Percentiles rank a stretch among this genome's conserved stretches.
These are phyloP conservation scores for Citrus medica DNA, from an alignment of 345 rosid genomes.

Conservation along the genomic window DNA sequence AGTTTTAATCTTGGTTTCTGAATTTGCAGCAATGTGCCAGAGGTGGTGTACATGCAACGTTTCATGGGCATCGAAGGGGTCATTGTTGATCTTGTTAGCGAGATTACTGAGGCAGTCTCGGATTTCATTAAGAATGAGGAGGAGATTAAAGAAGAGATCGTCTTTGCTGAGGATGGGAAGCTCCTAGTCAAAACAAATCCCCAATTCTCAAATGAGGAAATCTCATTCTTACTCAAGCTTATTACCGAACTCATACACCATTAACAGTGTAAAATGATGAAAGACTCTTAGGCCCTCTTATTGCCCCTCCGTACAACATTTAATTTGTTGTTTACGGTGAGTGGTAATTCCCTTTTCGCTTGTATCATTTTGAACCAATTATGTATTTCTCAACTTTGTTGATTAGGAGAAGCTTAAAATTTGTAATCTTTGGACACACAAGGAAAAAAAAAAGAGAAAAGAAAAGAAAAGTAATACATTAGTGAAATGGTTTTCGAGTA, in stretches of 20 bases:
- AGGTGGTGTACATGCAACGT: slow-evolving; percentile 54
- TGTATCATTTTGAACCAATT: background rate
- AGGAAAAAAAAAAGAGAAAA: too few species aligned
- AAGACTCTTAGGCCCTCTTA: background rate
- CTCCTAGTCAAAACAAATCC: slow-evolving; percentile 25
- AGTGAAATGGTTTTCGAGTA: background rate
- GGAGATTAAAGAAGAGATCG: slow-evolving; percentile 9
- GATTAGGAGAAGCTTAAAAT: background rate
- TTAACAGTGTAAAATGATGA: background rate
- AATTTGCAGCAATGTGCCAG: slow-evolving; percentile 50
- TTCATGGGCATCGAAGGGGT: slow-evolving; percentile 71
- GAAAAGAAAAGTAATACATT: background rate
- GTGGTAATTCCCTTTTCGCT: background rate
- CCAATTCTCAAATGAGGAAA: slow-evolving; percentile 35
- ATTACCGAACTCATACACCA: slow-evolving; percentile 28
- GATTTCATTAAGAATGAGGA: slow-evolving; percentile 19
- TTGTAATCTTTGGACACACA: background rate
- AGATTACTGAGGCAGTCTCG: slow-evolving; percentile 46
- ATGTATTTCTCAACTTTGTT: background rate
- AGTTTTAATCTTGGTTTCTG: background rate
- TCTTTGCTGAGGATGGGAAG: slow-evolving; percentile 6
- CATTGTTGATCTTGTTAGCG: slow-evolving; percentile 51
- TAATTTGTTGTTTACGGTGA: background rate
- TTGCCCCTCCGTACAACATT: background rate
- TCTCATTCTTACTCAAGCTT: slow-evolving; percentile 44